Evolutionary conservation across 2,329 filamentous ascomycete species (phyloP).

Genomic region (Fusarium oligoseptatum): DNA sequence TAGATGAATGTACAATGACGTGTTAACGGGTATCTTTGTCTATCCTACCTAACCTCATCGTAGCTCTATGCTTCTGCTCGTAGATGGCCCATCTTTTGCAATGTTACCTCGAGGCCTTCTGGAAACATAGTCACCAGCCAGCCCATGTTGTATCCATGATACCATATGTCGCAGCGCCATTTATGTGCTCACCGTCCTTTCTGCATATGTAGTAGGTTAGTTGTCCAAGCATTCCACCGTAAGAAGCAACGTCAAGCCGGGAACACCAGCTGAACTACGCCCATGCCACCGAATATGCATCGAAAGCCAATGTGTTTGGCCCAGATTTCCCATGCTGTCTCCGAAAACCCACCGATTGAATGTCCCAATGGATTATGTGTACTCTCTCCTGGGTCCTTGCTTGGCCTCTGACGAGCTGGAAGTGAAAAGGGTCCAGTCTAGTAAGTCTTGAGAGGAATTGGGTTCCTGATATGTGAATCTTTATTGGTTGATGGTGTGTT

Average conservation of each 20-base stretch:
- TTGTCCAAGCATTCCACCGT: background rate
- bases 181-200: background rate
- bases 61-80: no score
- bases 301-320: background rate
- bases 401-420: background rate
- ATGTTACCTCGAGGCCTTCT: no score
- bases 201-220: background rate
- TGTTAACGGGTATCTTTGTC: background rate
- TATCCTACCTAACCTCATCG: background rate
- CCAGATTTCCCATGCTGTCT: background rate
- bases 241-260: background rate
- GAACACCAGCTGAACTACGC: background rate
- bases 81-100: no score
- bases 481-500: constrained; percentile 27
- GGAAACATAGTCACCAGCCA: no score
- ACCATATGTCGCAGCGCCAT: background rate
- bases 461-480: constrained; percentile 12
- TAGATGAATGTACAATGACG: constrained; percentile 23
- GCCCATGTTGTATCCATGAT: background rate
- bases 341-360: background rate
- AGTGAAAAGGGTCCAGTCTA: background rate
- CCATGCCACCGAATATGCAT: background rate
- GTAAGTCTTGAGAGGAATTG: background rate
- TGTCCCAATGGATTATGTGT: background rate
- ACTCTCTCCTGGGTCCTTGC: background rate